These are phyloP conservation scores for Nectriaceae sp. DNA, from an alignment of 2,329 filamentous ascomycete species.

Conservation along the genomic window DNA sequence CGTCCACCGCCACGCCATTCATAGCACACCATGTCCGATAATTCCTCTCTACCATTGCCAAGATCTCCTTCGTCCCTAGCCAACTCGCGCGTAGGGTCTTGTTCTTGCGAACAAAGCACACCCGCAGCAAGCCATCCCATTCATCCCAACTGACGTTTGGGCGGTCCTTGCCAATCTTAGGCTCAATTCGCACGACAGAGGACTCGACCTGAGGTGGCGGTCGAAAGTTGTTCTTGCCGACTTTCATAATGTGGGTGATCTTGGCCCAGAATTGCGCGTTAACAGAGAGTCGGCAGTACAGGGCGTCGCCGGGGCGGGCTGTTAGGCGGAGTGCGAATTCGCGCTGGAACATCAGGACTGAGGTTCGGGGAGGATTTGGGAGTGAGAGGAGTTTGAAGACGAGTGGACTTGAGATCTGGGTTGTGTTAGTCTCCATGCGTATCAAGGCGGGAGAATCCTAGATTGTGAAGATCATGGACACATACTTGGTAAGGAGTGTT, in stretches of 20 bases:
- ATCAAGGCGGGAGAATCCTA: neutral
- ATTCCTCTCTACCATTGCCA: conserved; percentile 82
- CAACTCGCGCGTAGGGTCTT: conserved; percentile 83
- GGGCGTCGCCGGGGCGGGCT: conserved; percentile 81
- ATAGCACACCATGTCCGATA: conserved; percentile 90
- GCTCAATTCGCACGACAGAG: conserved; percentile 86
- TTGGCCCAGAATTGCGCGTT: conserved; percentile 87
- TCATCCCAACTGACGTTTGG: conserved; percentile 92
- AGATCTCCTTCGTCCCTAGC: conserved; percentile 76
- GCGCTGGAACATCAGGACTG: conserved; percentile 94
- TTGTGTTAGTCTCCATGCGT: neutral
- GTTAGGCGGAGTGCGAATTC: conserved; percentile 92
- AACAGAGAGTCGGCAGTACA: conserved; percentile 88
- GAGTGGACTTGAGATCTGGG: conserved; percentile 81
- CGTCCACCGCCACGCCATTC: conserved; percentile 78
- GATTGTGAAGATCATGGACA: neutral
- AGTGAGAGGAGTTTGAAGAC: conserved; percentile 88
- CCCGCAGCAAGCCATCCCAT: conserved; percentile 87
- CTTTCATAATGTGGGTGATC: conserved; percentile 79
- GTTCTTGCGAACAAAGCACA: conserved; percentile 76
- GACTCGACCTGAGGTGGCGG: conserved; percentile 92
- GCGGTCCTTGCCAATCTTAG: conserved; percentile 73
- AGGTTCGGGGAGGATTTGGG: conserved; percentile 77
- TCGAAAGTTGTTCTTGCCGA: conserved; percentile 94
- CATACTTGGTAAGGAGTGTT: conserved; percentile 64